These are phyloP conservation scores for Picochlorum sp. DNA, from an alignment of 139 green algal species.

Conservation along the genomic window DNA sequence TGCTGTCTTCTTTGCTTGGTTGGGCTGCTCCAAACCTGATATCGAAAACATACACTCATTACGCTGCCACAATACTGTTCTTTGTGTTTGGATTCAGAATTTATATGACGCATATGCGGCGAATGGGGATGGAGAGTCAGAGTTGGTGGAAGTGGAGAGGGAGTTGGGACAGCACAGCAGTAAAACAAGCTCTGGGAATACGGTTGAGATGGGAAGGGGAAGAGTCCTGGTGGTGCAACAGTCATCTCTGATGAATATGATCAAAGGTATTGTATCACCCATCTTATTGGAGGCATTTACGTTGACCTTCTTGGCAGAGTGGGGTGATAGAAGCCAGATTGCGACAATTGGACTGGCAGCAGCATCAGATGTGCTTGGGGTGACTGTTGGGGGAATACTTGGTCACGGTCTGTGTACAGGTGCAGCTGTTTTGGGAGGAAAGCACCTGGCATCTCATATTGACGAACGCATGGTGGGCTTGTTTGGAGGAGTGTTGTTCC, in stretches of 20 bases:
- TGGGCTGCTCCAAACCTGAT: slow-evolving; percentile 80
- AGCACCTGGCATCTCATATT: slow-evolving; percentile 85
- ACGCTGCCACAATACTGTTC: slow-evolving; percentile 73
- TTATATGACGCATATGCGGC: slow-evolving; percentile 58
- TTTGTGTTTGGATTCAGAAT: slow-evolving; percentile 81
- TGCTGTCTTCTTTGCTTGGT: slow-evolving; percentile 75
- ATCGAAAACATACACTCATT: slow-evolving; percentile 78
- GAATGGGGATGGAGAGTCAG: slow-evolving; percentile 38
- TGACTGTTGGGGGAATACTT: slow-evolving; percentile 86
- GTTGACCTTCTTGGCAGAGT: slow-evolving; percentile 97
- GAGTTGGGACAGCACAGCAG: slow-evolving; percentile 32
- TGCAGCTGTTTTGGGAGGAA: slow-evolving; percentile 84
- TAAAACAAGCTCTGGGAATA: not conserved
- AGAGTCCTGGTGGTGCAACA: not conserved
- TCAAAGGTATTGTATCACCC: slow-evolving; percentile 49
- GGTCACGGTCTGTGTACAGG: slow-evolving; percentile 91
- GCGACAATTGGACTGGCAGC: slow-evolving; percentile 78
- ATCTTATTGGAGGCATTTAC: slow-evolving; percentile 94
- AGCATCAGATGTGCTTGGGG: slow-evolving; percentile 78
- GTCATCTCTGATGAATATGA: slow-evolving; percentile 26
- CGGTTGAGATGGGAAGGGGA: slow-evolving; percentile 15
- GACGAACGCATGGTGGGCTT: slow-evolving; percentile 74
- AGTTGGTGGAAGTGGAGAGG: slow-evolving; percentile 62
- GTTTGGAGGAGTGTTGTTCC: slow-evolving; percentile 80
- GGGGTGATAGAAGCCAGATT: slow-evolving; percentile 96